These are phyloP conservation scores for Venturia carpophila DNA, from an alignment of 2,329 filamentous ascomycete species.

Conservation along the genomic window DNA sequence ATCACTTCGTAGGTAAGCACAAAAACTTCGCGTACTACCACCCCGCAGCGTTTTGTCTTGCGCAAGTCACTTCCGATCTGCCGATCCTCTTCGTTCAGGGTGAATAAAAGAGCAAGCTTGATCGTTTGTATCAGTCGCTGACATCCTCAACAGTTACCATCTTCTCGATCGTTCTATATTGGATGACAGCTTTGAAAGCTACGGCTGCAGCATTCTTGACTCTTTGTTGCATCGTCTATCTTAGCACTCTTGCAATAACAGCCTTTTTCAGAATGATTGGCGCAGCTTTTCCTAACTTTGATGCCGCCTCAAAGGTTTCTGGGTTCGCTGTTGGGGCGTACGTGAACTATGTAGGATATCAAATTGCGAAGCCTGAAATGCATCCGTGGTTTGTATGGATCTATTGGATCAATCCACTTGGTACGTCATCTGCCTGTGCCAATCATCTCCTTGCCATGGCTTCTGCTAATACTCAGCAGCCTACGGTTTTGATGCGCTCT, in stretches of 20 bases:
- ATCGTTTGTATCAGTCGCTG: background rate
- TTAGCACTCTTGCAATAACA: slow-evolving; percentile 38
- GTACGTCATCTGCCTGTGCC: background rate
- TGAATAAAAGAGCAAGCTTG: slow-evolving; percentile 48
- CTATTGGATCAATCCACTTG: slow-evolving; percentile 14
- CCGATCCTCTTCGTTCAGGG: slow-evolving; percentile 37
- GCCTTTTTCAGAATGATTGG: slow-evolving; percentile 39
- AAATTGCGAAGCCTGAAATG: slow-evolving; percentile 29
- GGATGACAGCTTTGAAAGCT: slow-evolving; percentile 41
- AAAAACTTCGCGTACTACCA: slow-evolving; percentile 62
- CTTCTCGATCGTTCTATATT: slow-evolving; percentile 47
- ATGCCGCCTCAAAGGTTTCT: slow-evolving; percentile 27
- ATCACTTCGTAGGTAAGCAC: no score
- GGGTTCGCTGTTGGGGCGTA: slow-evolving; percentile 26
- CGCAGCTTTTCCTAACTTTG: slow-evolving; percentile 22
- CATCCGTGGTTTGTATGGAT: slow-evolving; percentile 21
- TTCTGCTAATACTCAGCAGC: slow-evolving; percentile 26
- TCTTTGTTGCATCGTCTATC: slow-evolving; percentile 38
- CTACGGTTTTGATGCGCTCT: slow-evolving; percentile 28
- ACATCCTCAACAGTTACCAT: slow-evolving; percentile 26
- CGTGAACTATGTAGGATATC: slow-evolving; percentile 29
- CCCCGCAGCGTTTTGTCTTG: slow-evolving; percentile 46
- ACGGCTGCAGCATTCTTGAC: slow-evolving; percentile 42
- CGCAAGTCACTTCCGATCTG: slow-evolving; percentile 32
- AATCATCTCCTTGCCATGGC: background rate